Base-by-base conservation (phyloP, 306 rosid genomes). In the Vicia sativa region DNA sequence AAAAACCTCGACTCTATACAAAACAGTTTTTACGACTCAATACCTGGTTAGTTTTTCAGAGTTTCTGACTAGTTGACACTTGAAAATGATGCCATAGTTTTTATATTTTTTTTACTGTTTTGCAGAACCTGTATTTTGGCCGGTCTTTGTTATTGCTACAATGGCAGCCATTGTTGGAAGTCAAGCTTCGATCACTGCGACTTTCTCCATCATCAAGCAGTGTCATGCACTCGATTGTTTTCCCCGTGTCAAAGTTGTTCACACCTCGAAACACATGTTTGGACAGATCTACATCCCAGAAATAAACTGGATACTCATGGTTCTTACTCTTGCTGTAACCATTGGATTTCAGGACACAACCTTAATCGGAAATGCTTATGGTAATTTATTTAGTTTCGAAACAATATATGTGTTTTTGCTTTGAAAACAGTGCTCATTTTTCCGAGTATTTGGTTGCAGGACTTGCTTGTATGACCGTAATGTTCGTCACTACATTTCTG, bases 231-330 rank as follows among this genome's bases (percentile, higher is more conserved):
- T 91, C 66, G 97, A 58, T 66, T 66, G 71, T 35, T 66, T 66
- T 48, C 71, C 71, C 15, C 59, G 71, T 18, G 71, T 66, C 45
- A 66, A 66, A 66, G 59, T 66, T 11, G 71, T 66, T 15, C 71
- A 66, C 59, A 66, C 71, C 59, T 88, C 92, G 3, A 91, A 86
- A 65, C 90, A 84, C 62, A 86, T 88, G 65, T 84, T 74, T 64
- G 97, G 91, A 68, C 92, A 86, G 81, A 86, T 91, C 74, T 91
- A 91, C 79, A 91, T 91, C 79, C 95, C 95, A 44, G 95, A 91
- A 82, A 86, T 88, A 34, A 91, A 91, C 64, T 91, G 97, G 96
- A 91, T 91, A 78, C 86, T 91, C 45, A 88, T 91, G 97, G 43
- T 91, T 74, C 83, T 91, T 39, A 84, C 96, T 45, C 96, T 91